phyloP scores from a whole-genome alignment of 331 rosid species.

The Stylosanthes scabra region DNA sequence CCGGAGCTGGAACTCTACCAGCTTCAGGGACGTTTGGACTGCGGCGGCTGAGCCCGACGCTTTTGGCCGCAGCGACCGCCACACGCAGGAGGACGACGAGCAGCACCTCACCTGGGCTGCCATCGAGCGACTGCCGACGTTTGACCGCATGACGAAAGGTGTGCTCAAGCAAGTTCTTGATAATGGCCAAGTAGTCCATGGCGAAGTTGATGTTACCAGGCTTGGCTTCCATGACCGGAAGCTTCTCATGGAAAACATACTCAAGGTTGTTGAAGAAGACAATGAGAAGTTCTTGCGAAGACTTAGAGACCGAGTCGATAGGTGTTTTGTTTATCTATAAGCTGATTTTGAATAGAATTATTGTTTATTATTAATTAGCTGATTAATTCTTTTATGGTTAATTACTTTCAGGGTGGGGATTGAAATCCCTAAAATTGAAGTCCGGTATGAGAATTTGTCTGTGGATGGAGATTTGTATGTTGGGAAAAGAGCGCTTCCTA shows the following conservation, averaged over 20 bases:
- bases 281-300: conserved; percentile 61
- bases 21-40: conserved; percentile 73
- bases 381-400: neutral
- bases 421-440: conserved; percentile 76
- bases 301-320: conserved; percentile 62
- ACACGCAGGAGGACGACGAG: conserved; percentile 55
- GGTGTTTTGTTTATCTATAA: conserved; percentile 39
- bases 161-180: conserved; percentile 66
- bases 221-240: conserved; percentile 63
- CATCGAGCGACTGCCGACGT: conserved; percentile 74
- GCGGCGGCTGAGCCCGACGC: conserved; percentile 52
- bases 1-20: conserved; percentile 62
- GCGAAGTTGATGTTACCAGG: conserved; percentile 68
- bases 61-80: conserved; percentile 57
- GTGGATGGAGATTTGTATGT: conserved; percentile 71
- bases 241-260: conserved; percentile 60
- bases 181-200: conserved; percentile 56
- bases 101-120: conserved; percentile 82
- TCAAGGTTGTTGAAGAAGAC: conserved; percentile 69
- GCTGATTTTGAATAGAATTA: no score
- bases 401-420: conserved; percentile 60
- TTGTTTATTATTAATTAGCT: neutral
- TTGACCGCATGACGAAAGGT: conserved; percentile 69
- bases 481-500: conserved; percentile 83
- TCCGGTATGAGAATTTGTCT: conserved; percentile 61